Evolutionary conservation across 2,329 filamentous ascomycete species (phyloP).

Genomic region (Talaromyces sp.): DNA sequence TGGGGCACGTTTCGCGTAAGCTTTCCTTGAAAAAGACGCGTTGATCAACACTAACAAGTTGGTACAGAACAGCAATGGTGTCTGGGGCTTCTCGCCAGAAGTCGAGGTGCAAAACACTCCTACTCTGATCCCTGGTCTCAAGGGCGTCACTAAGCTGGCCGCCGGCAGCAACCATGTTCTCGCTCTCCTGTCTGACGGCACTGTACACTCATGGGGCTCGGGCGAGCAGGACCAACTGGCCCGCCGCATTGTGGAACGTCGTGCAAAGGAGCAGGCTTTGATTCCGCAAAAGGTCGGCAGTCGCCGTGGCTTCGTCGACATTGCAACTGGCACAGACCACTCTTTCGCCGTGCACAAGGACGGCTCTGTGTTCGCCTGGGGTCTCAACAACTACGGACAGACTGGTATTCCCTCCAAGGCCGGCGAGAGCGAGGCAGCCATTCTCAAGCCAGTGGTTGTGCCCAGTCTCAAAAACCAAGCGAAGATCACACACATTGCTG

Average conservation of each 20-base stretch:
- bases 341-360: conserved; percentile 65
- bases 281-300: conserved; percentile 49
- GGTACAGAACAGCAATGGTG: conserved; percentile 50
- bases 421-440: conserved; percentile 59
- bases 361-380: conserved; percentile 68
- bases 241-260: conserved; percentile 48
- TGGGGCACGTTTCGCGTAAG: conserved; percentile 58
- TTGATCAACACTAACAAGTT: neutral
- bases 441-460: conserved; percentile 62
- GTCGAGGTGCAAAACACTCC: conserved; percentile 35
- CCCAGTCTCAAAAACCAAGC: conserved; percentile 51
- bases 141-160: conserved; percentile 44
- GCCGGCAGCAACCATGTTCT: conserved; percentile 49
- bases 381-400: conserved; percentile 76
- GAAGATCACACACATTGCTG: conserved; percentile 59
- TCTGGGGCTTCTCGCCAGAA: conserved; percentile 47
- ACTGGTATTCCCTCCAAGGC: conserved; percentile 58
- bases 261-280: conserved; percentile 44
- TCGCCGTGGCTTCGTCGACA: conserved; percentile 49
- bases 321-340: conserved; percentile 67
- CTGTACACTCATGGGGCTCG: conserved; percentile 55
- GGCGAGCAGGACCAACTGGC: conserved; percentile 62
- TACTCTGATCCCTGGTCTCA: conserved; percentile 40
- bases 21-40: neutral
- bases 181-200: conserved; percentile 48